phyloP scores from a whole-genome alignment of 176 grass and related monocot genomes.

The Sorghum bicolor region DNA sequence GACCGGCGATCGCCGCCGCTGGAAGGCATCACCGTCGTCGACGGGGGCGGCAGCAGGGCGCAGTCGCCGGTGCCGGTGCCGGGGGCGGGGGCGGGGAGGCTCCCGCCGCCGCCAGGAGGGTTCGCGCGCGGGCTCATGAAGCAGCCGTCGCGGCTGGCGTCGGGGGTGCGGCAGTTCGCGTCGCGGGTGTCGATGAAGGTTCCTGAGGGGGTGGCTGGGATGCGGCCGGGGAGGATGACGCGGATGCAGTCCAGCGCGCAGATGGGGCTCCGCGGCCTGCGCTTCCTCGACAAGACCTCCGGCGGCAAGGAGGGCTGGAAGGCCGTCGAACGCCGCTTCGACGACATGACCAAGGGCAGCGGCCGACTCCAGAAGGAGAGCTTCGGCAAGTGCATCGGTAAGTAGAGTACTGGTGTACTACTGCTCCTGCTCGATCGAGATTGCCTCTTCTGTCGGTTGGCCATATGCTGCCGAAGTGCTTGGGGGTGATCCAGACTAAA shows the following conservation, averaged over 20 bases:
- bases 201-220: slow-evolving; percentile 42
- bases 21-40: slow-evolving; percentile 31
- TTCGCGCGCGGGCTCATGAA: slow-evolving; percentile 44
- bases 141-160: slow-evolving; percentile 49
- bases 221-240: slow-evolving; percentile 46
- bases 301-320: slow-evolving; percentile 79
- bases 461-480: not conserved
- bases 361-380: slow-evolving; percentile 70
- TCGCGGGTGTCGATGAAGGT: slow-evolving; percentile 79
- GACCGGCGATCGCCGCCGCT: slow-evolving; percentile 27
- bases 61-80: not conserved
- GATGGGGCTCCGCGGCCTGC: slow-evolving; percentile 57
- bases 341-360: slow-evolving; percentile 48
- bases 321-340: slow-evolving; percentile 75
- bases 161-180: slow-evolving; percentile 58
- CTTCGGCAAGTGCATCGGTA: slow-evolving; percentile 96
- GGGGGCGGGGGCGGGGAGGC: not conserved
- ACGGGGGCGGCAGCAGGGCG: not conserved
- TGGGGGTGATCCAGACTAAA: not conserved
- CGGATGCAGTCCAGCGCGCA: slow-evolving; percentile 72
- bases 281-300: slow-evolving; percentile 83
- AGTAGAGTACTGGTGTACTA: not conserved
- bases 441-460: not conserved
- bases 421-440: not conserved
- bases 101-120: slow-evolving; percentile 19